A percentile compares a stretch with the other conserved stretches of the same genome.
Evolutionary conservation across 1,139 yeast species (phyloP).

Genomic region (Protomyces pachydermus): DNA sequence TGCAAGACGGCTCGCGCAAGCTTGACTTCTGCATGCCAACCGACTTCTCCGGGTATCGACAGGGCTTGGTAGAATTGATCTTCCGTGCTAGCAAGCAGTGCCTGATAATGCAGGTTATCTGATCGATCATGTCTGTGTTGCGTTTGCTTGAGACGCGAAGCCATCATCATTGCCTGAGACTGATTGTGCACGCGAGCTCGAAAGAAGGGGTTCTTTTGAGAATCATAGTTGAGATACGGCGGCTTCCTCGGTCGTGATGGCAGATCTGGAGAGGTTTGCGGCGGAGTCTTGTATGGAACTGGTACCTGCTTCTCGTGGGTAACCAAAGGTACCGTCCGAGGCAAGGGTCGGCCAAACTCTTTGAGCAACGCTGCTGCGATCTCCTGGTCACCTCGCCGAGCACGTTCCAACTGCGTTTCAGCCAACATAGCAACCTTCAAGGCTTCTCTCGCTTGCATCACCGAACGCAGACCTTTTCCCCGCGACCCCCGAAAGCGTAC

Average conservation of each 20-base stretch:
- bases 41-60: background rate
- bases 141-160: background rate
- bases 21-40: slow-evolving; percentile 12
- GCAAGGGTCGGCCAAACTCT: background rate
- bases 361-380: background rate
- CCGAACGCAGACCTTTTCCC: slow-evolving; percentile 14
- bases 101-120: slow-evolving; percentile 1
- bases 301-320: background rate
- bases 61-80: slow-evolving; percentile 10
- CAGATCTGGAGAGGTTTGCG: background rate
- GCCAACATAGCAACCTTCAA: background rate
- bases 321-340: no score
- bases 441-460: background rate
- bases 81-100: slow-evolving; percentile 15
- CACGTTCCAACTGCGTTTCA: background rate
- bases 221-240: slow-evolving; percentile 6
- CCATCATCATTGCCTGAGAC: slow-evolving; percentile 10
- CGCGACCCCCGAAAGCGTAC: background rate
- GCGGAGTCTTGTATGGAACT: no score
- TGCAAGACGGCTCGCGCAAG: slow-evolving; percentile 7
- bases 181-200: slow-evolving; percentile 17
- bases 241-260: background rate
- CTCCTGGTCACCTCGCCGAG: background rate
- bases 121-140: slow-evolving; percentile 16
- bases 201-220: slow-evolving; percentile 13